Evolutionary conservation across 2,329 filamentous ascomycete species (phyloP), one percentile per base, ranked within the genome.

Genomic region (Nothomitra cinnamomea): DNA sequence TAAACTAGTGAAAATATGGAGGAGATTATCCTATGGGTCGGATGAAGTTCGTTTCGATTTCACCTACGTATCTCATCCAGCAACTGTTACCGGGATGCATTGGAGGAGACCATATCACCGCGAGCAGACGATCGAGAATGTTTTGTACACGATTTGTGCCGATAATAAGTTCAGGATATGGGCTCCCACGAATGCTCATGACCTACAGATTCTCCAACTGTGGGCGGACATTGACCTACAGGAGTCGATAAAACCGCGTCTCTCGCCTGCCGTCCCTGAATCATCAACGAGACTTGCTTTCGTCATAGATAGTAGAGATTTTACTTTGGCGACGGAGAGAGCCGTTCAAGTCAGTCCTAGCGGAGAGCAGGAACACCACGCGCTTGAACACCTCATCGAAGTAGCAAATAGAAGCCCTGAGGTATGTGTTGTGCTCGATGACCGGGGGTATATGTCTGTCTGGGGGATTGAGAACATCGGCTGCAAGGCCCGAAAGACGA

Each of bases 381-480:
- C 85, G 4, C 71, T 95, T 51, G 83, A 92, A 60, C 87, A 94
- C 63, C 71, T 96, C 3, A 83, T 94, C 43, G 84, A 88, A 59
- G 77, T 95, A 59, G 87, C 87, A 8, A 92, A 90, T 57, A 82
- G 83, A 52, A 85, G 77, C 54, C 87, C 89, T 0, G 92, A 98
- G 64, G 79, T 98, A 2, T 92, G 88, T 59, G 75, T 96, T 22
- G 80, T 90, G 7, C 72, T 95, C 49, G 87, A 96, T 66, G 81
- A 82, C n/a, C 72, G 76, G 49, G 90, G 90, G 1, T 81, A 82
- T 58, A 87, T 96, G 83, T 88, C 86, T 41, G 87, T 87, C 0
- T 95, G 90, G 86, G 90, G 87, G 0, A 69, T 98, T 54, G 89
- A 96, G 65, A 89, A 90, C 62, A 77, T 94, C 19, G 83, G 84